Evolutionary conservation across 331 rosid genomes (phyloP).

Genomic region (Prunus yedoensis): DNA sequence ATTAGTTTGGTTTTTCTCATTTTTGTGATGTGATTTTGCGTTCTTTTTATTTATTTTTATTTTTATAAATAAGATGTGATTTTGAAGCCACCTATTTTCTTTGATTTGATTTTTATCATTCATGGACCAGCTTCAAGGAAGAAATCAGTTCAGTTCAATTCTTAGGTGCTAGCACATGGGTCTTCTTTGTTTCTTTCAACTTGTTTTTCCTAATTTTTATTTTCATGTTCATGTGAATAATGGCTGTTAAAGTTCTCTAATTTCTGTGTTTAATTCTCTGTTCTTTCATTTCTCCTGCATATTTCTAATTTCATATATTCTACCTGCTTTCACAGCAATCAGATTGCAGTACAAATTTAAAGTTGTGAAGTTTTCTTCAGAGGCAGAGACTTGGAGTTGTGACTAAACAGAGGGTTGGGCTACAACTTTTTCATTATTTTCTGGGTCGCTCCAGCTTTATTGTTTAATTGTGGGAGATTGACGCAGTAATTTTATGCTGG

Average conservation of each 20-base stretch:
- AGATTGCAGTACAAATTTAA: slow-evolving; percentile 7
- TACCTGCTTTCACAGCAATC: slow-evolving; percentile 20
- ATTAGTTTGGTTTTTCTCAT: background rate
- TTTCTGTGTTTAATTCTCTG: background rate
- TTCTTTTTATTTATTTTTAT: background rate
- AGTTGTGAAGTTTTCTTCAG: slow-evolving; percentile 18
- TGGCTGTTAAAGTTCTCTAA: background rate
- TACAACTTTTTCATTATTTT: background rate
- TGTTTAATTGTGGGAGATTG: slow-evolving; percentile 16
- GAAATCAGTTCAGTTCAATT: background rate
- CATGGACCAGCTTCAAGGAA: background rate
- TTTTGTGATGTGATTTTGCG: background rate
- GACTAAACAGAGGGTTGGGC: slow-evolving; percentile 17
- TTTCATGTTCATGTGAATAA: background rate
- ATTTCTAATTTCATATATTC: background rate
- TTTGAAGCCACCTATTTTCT: background rate
- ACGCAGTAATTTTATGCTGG: slow-evolving; percentile 23
- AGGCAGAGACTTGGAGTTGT: slow-evolving; percentile 19
- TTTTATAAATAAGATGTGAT: background rate
- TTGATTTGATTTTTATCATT: background rate
- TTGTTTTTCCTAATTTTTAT: background rate
- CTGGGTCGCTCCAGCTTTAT: background rate
- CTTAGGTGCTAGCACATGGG: background rate
- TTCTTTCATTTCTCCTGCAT: background rate
- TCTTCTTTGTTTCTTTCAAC: background rate